phyloP scores from a whole-genome alignment of 352 stramenopile species.

The Pythium graminicola region DNA sequence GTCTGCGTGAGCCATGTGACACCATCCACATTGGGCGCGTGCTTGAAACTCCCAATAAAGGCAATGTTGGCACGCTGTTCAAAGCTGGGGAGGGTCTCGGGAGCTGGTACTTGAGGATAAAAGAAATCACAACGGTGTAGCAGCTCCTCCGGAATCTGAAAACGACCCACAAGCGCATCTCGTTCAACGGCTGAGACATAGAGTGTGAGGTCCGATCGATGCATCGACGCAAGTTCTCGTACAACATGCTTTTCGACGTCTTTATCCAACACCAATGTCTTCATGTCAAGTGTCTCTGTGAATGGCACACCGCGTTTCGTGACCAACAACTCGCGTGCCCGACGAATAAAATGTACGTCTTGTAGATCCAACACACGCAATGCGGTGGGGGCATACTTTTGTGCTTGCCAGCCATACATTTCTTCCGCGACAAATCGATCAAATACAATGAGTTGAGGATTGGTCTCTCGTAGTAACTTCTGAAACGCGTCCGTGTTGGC shows the following conservation, averaged over 20 bases:
- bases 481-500: slow-evolving; percentile 68
- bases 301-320: slow-evolving; percentile 44
- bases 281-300: slow-evolving; percentile 35
- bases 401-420: slow-evolving; percentile 80
- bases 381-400: slow-evolving; percentile 69
- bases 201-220: slow-evolving; percentile 68
- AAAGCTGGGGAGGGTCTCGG: slow-evolving; percentile 25
- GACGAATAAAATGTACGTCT: slow-evolving; percentile 89
- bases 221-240: slow-evolving; percentile 68
- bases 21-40: slow-evolving; percentile 88
- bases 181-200: slow-evolving; percentile 66
- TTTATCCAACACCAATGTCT: slow-evolving; percentile 22
- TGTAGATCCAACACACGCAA: slow-evolving; percentile 89
- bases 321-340: slow-evolving; percentile 71
- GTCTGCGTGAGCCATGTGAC: slow-evolving; percentile 59
- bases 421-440: slow-evolving; percentile 82
- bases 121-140: slow-evolving; percentile 69
- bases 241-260: slow-evolving; percentile 59
- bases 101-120: slow-evolving; percentile 34
- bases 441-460: slow-evolving; percentile 69
- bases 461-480: slow-evolving; percentile 45
- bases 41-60: slow-evolving; percentile 91
- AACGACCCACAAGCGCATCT: slow-evolving; percentile 47
- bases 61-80: slow-evolving; percentile 56
- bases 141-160: slow-evolving; percentile 41